A percentile compares a stretch with the other conserved stretches of the same genome.
Conservation (phyloP, 2,329 filamentous ascomycete genomes). For the Bipolaris zeicola region DNA sequence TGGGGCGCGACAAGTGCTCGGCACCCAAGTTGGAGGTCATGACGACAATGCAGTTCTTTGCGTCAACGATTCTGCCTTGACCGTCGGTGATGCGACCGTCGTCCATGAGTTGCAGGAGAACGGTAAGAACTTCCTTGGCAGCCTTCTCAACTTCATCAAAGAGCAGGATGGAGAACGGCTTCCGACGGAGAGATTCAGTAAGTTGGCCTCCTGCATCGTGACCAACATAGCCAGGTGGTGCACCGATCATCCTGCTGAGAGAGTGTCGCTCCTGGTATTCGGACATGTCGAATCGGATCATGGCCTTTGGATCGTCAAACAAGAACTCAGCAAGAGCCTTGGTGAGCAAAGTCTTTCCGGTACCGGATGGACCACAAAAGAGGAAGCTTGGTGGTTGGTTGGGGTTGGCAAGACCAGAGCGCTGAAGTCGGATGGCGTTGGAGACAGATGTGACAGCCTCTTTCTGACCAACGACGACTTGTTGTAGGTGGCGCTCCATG, state of each 20-base stretch:
- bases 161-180: constrained; percentile 95
- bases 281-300: constrained; percentile 99
- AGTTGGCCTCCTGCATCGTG: constrained; percentile 96
- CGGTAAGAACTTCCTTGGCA: constrained; percentile 94
- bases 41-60: constrained; percentile 97
- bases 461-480: constrained; percentile 89
- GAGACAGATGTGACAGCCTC: constrained; percentile 93
- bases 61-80: constrained; percentile 92
- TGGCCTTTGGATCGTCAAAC: constrained; percentile 94
- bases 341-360: constrained; percentile 94
- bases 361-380: constrained; percentile 98
- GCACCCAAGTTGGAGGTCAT: constrained; percentile 98
- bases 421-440: constrained; percentile 93
- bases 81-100: constrained; percentile 98
- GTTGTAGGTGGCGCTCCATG: constrained; percentile 87
- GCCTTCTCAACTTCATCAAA: constrained; percentile 99
- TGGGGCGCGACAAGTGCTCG: constrained; percentile 84
- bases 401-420: constrained; percentile 91
- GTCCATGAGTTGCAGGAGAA: constrained; percentile 98
- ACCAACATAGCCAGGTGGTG: constrained; percentile 94
- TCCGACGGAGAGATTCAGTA: constrained; percentile 89
- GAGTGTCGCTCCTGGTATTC: constrained; percentile 98
- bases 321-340: constrained; percentile 97
- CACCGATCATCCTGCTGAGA: constrained; percentile 95
- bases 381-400: constrained; percentile 98